These are phyloP conservation scores for Globisporangium middletonii DNA, from an alignment of 352 stramenopile genomes.

Conservation along the genomic window DNA sequence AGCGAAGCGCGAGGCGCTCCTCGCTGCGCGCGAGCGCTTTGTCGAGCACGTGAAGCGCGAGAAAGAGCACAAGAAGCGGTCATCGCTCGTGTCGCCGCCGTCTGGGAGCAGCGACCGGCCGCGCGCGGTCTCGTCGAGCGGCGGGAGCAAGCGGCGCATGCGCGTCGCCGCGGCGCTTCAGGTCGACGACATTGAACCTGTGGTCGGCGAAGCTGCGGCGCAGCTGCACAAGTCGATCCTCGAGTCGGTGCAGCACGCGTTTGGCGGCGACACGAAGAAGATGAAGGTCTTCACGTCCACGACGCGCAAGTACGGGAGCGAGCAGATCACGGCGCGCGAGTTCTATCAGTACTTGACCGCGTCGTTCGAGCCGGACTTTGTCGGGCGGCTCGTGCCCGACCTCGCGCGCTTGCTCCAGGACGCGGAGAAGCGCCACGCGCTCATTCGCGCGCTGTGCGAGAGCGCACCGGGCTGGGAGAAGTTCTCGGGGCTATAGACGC, in stretches of 20 bases:
- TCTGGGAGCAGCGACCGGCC: slow-evolving; percentile 18
- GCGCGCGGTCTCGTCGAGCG: slow-evolving; percentile 27
- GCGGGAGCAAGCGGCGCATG: slow-evolving; percentile 26
- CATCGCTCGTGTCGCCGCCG: slow-evolving; percentile 24
- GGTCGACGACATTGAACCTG: slow-evolving; percentile 76
- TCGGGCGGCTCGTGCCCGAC: slow-evolving; percentile 77
- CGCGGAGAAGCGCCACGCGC: slow-evolving; percentile 75
- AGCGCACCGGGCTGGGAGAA: slow-evolving; percentile 77
- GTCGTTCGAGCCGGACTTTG: slow-evolving; percentile 85
- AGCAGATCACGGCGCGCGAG: slow-evolving; percentile 81
- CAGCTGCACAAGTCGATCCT: slow-evolving; percentile 82
- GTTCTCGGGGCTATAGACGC: slow-evolving; percentile 66
- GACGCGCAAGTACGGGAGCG: slow-evolving; percentile 78
- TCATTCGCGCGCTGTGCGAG: slow-evolving; percentile 80
- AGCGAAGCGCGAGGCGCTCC: slow-evolving; percentile 41
- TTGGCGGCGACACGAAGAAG: slow-evolving; percentile 70
- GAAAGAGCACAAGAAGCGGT: slow-evolving; percentile 69
- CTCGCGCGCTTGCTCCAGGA: slow-evolving; percentile 81
- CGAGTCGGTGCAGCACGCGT: slow-evolving; percentile 65
- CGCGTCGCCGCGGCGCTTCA: slow-evolving; percentile 39
- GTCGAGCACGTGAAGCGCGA: slow-evolving; percentile 63
- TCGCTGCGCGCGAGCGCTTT: slow-evolving; percentile 59
- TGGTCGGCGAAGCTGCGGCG: slow-evolving; percentile 75
- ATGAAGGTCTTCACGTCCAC: slow-evolving; percentile 86
- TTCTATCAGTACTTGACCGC: slow-evolving; percentile 89